phyloP scores from a whole-genome alignment of 1,284 basidiomycete genomes.

The Trichosporon coremiiforme region DNA sequence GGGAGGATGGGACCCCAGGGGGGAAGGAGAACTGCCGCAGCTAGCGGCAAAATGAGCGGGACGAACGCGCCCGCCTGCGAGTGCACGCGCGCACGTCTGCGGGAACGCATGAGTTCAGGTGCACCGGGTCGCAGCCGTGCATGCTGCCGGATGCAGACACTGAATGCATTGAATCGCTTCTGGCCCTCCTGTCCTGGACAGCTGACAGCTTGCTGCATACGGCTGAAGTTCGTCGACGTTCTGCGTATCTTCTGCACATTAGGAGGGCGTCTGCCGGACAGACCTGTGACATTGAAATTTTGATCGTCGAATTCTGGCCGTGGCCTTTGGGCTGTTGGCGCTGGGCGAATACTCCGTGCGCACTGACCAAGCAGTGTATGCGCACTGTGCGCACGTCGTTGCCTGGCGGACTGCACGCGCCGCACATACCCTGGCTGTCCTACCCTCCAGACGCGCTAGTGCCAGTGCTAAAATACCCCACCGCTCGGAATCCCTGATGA shows the following conservation, averaged over 20 bases:
- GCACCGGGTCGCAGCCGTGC: background rate
- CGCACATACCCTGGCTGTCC: background rate
- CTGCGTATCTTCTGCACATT: background rate
- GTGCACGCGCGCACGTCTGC: background rate
- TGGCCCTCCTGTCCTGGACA: background rate
- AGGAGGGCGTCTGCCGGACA: background rate
- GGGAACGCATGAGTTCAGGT: background rate
- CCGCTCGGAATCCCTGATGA: background rate
- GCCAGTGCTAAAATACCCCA: slow-evolving; percentile 1
- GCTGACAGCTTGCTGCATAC: background rate
- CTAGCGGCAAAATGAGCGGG: background rate
- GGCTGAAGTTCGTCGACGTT: background rate
- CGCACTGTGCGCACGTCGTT: background rate
- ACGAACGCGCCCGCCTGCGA: background rate
- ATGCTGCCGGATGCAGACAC: background rate
- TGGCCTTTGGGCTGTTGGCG: slow-evolving; percentile 3
- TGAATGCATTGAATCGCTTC: background rate
- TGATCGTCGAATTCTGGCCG: slow-evolving; percentile 5
- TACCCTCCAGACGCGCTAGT: slow-evolving; percentile 2
- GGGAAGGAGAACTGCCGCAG: background rate
- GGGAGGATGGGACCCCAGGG: slow-evolving; percentile 12
- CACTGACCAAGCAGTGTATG: background rate
- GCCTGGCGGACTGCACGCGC: background rate
- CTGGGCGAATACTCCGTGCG: slow-evolving; percentile 11
- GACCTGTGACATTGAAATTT: background rate